Base-by-base conservation (phyloP, 441 rosid species). In the Raphanus hybrid region DNA sequence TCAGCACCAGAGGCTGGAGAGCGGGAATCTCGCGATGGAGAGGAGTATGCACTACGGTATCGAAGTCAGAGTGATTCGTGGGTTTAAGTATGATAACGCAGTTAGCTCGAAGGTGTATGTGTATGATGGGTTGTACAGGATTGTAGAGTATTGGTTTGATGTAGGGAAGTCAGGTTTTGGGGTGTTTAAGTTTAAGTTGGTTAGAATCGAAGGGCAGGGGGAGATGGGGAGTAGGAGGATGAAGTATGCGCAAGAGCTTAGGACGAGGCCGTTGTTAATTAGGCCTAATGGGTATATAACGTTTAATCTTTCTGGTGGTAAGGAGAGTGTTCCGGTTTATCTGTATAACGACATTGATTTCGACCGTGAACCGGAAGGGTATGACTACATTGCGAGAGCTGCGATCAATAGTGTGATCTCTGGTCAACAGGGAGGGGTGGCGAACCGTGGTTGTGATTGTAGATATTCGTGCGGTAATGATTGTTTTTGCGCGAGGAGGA, bases 11-110 rank as follows among this genome's bases (percentile, higher is more conserved):
- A 91, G 80, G 84, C 81, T 93, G 35, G 89, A 89, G 83, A 90
- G 95, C 62, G 98, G 98, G 63, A 95, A 95, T 80, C 87, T 88
- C 34, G 98, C 92, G 5, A 67, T 95, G 88, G 96, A 91, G 78
- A 84, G 94, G 78, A 95, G 98, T 75, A 86, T 86, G 99, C 85
- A 81, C 52, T 85, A 95, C 64, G 97, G 93, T 57, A 86, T 92
- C 20, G 98, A 92, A 83, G 82, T 95, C 11, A 84, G 98, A 29
- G 98, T 95, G 15, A 86, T 95, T 8, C 84, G 98, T 70, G 98
- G 98, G 6, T 69, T 91, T 50, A 90, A 83, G 72, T 88, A 88
- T 74, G 89, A 85, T 2, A 88, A 88, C 10, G 75, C 76, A 14
- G 65, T 84, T 23, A 86, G 85, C n/a, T 80, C 80, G 26, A 91